phyloP scores from a whole-genome alignment of 1,139 yeast genomes.

The Cylindricascospora bacillispora region DNA sequence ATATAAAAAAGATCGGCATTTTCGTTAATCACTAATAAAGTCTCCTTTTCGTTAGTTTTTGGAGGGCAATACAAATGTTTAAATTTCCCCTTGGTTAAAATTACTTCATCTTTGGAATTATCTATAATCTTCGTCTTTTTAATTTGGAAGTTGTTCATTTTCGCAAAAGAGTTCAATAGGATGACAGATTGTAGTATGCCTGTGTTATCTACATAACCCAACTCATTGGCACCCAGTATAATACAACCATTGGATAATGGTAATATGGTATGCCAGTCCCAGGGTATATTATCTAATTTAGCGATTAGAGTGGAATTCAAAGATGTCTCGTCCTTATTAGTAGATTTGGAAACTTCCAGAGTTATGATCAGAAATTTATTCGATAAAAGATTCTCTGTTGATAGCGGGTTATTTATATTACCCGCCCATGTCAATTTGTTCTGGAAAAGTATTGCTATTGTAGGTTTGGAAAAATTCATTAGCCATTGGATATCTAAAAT shows the following conservation, averaged over 20 bases:
- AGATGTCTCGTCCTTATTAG: conserved; percentile 6
- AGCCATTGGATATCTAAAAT: conserved; percentile 60
- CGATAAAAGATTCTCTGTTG: no score
- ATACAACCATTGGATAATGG: conserved; percentile 64
- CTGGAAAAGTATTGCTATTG: conserved; percentile 59
- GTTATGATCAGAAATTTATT: conserved; percentile 12
- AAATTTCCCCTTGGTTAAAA: conserved; percentile 11
- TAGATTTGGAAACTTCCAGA: conserved; percentile 12
- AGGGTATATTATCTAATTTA: conserved; percentile 42
- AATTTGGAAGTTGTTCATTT: conserved; percentile 5
- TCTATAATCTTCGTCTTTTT: conserved; percentile 18
- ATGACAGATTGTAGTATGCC: conserved; percentile 34
- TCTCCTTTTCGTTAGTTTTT: conserved; percentile 9
- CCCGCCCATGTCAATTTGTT: conserved; percentile 70
- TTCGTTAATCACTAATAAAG: conserved; percentile 19
- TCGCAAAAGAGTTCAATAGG: conserved; percentile 18
- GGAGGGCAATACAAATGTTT: conserved; percentile 11
- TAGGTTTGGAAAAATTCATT: conserved; percentile 65
- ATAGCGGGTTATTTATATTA: conserved; percentile 26
- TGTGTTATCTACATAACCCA: conserved; percentile 71
- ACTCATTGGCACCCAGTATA: conserved; percentile 62
- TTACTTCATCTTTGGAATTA: conserved; percentile 13
- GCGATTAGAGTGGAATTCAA: conserved; percentile 17
- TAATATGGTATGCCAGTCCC: conserved; percentile 52
- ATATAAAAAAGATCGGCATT: conserved; percentile 17